Base-by-base conservation (phyloP, 2,329 filamentous ascomycete species). In the Epichloe amarillans region DNA sequence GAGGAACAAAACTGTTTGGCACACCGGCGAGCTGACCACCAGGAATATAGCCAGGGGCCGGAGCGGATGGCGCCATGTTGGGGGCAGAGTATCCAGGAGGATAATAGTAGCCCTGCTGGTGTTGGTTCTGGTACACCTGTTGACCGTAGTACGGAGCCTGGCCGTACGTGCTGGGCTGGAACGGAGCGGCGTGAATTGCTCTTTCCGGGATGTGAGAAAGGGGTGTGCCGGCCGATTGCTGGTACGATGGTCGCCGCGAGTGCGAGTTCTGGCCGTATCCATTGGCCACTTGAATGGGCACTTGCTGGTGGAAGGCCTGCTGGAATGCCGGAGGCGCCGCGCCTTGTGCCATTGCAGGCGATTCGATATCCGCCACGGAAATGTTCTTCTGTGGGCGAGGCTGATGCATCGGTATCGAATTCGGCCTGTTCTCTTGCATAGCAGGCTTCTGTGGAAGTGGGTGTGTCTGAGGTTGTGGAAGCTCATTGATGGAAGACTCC, bases 361-460 rank as follows among this genome's bases (percentile, higher is more conserved):
- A 86, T 66, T 97, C 93, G 58, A 97, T 95, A 60, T 88, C 89
- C 52, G 88, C 87, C 52, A 97, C 82, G 10, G 90, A 96, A 35
- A 97, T 88, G 5, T 89, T 77, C 73, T 97, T 97, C 66, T 97
- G 90, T 8, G 93, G 91, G 49, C 88, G 84, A 52, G 93, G 93
- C 64, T 97, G 93, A 64, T 97, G 88, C 82, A 97, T 95, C 1
- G 88, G 79, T 57, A 79, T 71, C 42, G 70, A 66, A 5, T 73
- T 66, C 42, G 60, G 60, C 14, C 74, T 69, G 57, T 72, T 80
- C 61, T 83, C 77, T 57, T 79, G 72, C 64, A 77, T 75, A 19
- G 68, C 65, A 30, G 78, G 78, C 61, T 76, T 80, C 61, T 79
- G 77, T 14, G 75, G 77, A 23, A 80, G 73, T 23, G 75, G 74